These are phyloP conservation scores for Saksenaea vasiformis DNA, from an alignment of 371 early-diverging fungal species.

Conservation along the genomic window DNA sequence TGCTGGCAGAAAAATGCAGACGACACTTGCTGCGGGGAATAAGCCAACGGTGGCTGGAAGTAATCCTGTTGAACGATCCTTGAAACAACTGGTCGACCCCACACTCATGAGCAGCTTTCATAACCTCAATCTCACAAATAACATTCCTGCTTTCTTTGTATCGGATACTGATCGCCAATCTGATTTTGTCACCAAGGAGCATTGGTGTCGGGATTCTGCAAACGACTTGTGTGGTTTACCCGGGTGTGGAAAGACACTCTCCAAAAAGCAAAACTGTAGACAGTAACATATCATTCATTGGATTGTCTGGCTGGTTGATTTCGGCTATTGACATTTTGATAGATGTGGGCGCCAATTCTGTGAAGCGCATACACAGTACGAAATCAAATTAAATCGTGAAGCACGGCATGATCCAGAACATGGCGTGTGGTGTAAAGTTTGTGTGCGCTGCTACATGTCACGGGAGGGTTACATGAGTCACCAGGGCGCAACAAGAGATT, in stretches of 20 bases:
- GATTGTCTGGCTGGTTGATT: not conserved
- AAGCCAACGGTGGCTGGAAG: conserved; percentile 7
- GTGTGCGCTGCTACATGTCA: conserved; percentile 64
- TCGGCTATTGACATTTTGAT: conserved; percentile 1
- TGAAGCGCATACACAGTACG: conserved; percentile 67
- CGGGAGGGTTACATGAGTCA: conserved; percentile 56
- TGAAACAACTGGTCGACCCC: conserved; percentile 39
- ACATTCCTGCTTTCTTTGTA: conserved; percentile 36
- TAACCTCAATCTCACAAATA: conserved; percentile 20
- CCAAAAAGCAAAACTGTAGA: conserved; percentile 51
- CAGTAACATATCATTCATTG: conserved; percentile 22
- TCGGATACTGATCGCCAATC: conserved; percentile 31
- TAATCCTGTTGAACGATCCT: conserved; percentile 15
- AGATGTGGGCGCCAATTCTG: conserved; percentile 79
- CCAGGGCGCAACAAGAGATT: conserved; percentile 54
- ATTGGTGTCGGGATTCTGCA: conserved; percentile 56
- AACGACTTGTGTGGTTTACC: conserved; percentile 45
- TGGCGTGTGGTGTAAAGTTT: conserved; percentile 80
- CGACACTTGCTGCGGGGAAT: conserved; percentile 22
- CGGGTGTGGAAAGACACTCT: conserved; percentile 41
- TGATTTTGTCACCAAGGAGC: conserved; percentile 46
- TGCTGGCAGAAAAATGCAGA: conserved; percentile 48
- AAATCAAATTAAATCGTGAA: conserved; percentile 66
- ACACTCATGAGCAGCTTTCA: conserved; percentile 23
- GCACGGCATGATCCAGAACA: conserved; percentile 73